A percentile compares a stretch with the other conserved stretches of the same genome.
Evolutionary conservation across 768 basidiomycete species (phyloP).

Genomic region (Peribolospora baueri): DNA sequence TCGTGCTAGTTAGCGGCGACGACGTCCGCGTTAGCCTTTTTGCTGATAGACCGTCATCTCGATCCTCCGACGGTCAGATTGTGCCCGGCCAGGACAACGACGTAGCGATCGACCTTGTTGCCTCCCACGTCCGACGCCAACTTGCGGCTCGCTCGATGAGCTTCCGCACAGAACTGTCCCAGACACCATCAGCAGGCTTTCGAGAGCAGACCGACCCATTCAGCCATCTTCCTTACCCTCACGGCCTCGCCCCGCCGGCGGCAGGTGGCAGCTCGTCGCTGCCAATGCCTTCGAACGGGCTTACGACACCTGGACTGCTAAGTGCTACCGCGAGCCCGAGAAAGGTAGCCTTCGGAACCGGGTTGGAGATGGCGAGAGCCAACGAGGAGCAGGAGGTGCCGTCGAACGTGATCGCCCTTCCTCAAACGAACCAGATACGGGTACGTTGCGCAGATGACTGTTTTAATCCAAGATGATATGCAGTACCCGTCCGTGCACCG

Average conservation of each 20-base stretch:
- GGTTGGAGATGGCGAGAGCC: too few relatives aligned
- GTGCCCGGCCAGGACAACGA: constrained; percentile 80
- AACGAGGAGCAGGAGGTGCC: constrained; percentile 8
- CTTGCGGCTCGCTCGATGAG: constrained; percentile 50
- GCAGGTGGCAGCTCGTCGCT: background rate
- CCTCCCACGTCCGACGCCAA: constrained; percentile 65
- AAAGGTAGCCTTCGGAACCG: too few relatives aligned
- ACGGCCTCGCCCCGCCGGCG: constrained; percentile 17
- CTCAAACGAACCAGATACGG: constrained; percentile 54
- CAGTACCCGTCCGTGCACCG: background rate
- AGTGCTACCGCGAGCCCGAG: background rate
- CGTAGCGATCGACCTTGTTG: constrained; percentile 79
- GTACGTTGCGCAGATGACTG: constrained; percentile 22
- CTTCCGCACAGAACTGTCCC: constrained; percentile 49
- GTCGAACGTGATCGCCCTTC: constrained; percentile 36
- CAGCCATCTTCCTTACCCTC: background rate
- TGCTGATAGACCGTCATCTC: background rate
- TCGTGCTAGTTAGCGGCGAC: too few relatives aligned
- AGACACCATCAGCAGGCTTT: constrained; percentile 6
- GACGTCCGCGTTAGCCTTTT: too few relatives aligned
- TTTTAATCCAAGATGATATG: background rate
- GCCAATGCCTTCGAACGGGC: background rate
- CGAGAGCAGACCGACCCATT: constrained; percentile 11
- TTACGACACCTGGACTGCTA: background rate
- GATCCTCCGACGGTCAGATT: constrained; percentile 31